phyloP scores from a whole-genome alignment of 139 green algal genomes.

The Chlorella ohadii region DNA sequence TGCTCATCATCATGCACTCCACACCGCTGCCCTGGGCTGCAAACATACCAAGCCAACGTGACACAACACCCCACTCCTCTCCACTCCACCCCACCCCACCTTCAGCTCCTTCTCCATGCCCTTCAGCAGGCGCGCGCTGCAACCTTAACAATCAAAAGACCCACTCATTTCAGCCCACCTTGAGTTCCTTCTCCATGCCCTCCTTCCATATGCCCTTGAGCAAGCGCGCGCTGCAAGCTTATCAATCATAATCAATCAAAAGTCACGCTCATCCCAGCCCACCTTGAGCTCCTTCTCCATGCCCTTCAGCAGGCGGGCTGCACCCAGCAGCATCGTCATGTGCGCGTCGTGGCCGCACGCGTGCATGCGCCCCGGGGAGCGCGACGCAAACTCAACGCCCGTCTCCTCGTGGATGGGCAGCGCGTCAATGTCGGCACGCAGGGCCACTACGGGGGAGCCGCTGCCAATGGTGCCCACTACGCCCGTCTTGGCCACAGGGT shows the following conservation, averaged over 20 bases:
- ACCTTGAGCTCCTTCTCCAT: conserved; percentile 48
- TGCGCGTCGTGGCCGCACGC: conserved; percentile 93
- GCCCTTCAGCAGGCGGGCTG: conserved; percentile 79
- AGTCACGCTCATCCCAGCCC: too few species aligned
- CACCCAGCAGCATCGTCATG: conserved; percentile 89
- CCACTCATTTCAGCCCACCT: too few species aligned
- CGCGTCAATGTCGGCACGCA: conserved; percentile 93
- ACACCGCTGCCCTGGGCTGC: too few species aligned
- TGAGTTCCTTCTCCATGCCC: too few species aligned
- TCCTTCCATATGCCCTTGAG: too few species aligned
- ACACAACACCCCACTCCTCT: too few species aligned
- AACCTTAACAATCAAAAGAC: too few species aligned
- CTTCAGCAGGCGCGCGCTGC: conserved; percentile 85
- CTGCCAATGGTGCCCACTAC: conserved; percentile 79
- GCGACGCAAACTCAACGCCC: conserved; percentile 30
- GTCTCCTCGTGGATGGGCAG: conserved; percentile 76
- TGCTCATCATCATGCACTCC: too few species aligned
- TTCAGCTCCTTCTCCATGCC: conserved; percentile 44
- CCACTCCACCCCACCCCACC: too few species aligned
- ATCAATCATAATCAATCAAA: too few species aligned
- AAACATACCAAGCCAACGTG: too few species aligned
- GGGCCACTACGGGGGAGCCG: conserved; percentile 68
- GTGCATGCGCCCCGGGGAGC: conserved; percentile 77
- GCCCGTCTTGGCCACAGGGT: conserved; percentile 74
- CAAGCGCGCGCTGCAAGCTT: too few species aligned